phyloP scores from a whole-genome alignment of 2,329 filamentous ascomycete species.

The Diaporthe ampelina region DNA sequence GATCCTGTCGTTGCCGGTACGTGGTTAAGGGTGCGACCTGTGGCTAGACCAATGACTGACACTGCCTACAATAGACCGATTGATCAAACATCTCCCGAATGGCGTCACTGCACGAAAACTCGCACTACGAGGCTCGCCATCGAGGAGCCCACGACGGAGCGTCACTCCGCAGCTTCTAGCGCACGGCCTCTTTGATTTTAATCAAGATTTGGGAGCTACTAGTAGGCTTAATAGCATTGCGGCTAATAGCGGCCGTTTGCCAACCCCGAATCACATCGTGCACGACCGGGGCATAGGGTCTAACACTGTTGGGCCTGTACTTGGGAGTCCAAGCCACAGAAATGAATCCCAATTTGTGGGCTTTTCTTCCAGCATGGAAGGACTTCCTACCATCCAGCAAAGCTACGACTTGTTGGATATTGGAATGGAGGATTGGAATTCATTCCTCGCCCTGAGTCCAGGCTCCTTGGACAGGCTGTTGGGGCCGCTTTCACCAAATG shows the following conservation, averaged over 20 bases:
- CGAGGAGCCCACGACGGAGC: no score
- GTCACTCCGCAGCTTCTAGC: no score
- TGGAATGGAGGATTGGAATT: no score
- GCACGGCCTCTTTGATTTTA: no score
- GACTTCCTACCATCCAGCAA: no score
- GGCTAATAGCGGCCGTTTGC: no score
- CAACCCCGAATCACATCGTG: no score
- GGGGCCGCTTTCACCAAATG: background rate
- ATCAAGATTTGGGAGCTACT: no score
- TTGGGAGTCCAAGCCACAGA: background rate
- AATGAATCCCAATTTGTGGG: no score
- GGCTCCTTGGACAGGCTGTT: background rate
- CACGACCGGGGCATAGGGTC: background rate
- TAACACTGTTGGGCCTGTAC: background rate
- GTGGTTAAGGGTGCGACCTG: background rate
- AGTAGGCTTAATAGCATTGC: no score
- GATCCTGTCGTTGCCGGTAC: background rate
- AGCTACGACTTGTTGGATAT: no score
- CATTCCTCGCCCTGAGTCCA: no score
- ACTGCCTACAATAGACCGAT: background rate
- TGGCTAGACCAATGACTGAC: background rate
- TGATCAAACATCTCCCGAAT: background rate
- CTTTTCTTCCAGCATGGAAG: accelerated
- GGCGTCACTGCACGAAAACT: background rate
- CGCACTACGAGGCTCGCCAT: accelerated